Base-by-base conservation (phyloP, 1,284 basidiomycete genomes). In the Papiliotrema nemorosa region DNA sequence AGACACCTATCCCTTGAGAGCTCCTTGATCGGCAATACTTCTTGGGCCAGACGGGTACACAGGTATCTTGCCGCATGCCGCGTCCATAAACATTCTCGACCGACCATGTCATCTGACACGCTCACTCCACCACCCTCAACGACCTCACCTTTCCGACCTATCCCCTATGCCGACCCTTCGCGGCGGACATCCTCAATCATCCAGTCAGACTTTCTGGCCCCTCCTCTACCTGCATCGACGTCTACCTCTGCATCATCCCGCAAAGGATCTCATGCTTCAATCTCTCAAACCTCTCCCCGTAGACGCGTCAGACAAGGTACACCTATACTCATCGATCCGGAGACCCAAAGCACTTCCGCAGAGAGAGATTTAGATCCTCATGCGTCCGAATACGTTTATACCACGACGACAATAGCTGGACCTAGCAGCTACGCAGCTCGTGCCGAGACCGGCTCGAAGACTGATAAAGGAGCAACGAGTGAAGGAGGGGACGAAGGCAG, bases 401-500 rank as follows among this genome's bases (percentile, higher is more conserved):
- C 49, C n/a, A 37, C 12, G 10, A 37, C 35, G n/a, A 37, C 35
- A 12, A 18, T 37, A 9, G 35, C 35, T n/a, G 35, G 35, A 9
- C 35, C 35, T 6, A 37, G 35, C n/a, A 37, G 35, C 35, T 20
- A 37, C n/a, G 35, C 31, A 25, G 49, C 22, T 38, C 39, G 10
- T 25, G 20, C 41, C 20, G 24, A 2, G 22, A 21, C 34, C 13
- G 14, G 14, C 18, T 14, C 6, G 31, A 38, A 18, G 33, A 33
- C 22, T 34, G 41, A 3, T 6, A 10, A n/a, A 24, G 21, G 29
- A 24, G 10, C 47, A 16, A 62, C 61, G 26, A 59, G 54, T 46
- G 66, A 66, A 39, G 59, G 53, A 5, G 61, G 54, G 1, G 59
- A 59, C n/a, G 61, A 59, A 20, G 56, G 50, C 5, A 65, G 64